Base-by-base conservation (phyloP, 1,139 yeast genomes). In the Geotrichum fermentans region DNA sequence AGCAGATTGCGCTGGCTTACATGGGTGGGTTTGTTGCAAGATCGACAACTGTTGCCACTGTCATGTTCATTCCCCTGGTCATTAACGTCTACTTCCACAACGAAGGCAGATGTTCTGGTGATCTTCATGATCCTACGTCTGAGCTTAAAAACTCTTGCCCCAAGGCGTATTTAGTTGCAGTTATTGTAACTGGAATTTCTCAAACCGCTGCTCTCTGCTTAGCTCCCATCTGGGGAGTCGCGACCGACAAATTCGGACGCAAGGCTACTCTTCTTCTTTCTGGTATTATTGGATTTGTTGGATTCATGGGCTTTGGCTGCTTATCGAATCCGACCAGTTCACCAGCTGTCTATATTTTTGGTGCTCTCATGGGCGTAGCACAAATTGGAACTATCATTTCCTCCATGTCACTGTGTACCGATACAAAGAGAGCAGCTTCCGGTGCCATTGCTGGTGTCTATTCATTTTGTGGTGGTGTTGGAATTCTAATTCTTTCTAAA, bases 371-470 rank as follows among this genome's bases (percentile, higher is more conserved):
- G 43, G 87, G 87, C 1, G 63, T 68, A 8, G 67, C 75, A 1
- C 75, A 81, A 62, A 79, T 82, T 45, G 85, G 86, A 2, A 72
- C 77, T 26, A 75, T 82, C 26, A 77, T 82, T 41, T 70, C 72
- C 6, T 74, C 79, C 8, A 69, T 74, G 71, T 68, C 75, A 1
- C 59, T 72, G 45, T 69, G 72, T 47, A 74, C 79, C 0, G 74
- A 71, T 48, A 63, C 66, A 28, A 67, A 70, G 18, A 64, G 72
- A 24, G 66, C 61, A 59, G 60, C 70, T 50, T 76, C 79, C 49
- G 92, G 92, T 4, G 74, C 86, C 4, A 73, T 83, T 38, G 76
- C 83, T 51, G 92, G 92, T 1, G 77, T 82, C 6, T 82, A 80
- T 61, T 76, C 83, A 16, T 73, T 83, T 49, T 70, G 75, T 57